These are phyloP conservation scores for Deakozyma indianensis DNA, from an alignment of 805 yeast species.

Conservation along the genomic window DNA sequence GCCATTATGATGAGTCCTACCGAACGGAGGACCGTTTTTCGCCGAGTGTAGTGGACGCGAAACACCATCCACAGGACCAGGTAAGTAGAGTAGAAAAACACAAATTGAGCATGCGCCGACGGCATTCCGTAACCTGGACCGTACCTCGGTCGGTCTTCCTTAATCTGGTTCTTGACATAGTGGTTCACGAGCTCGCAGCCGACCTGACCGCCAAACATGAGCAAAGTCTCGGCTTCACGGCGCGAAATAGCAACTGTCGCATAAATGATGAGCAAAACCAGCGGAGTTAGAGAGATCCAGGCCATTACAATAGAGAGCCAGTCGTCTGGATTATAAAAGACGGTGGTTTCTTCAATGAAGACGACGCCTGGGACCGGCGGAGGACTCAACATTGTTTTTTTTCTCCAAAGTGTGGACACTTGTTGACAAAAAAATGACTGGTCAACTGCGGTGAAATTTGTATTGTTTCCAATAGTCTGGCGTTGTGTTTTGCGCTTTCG, in stretches of 20 bases:
- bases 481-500: too few relatives aligned
- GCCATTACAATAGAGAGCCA: slow-evolving; percentile 47
- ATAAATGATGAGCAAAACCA: slow-evolving; percentile 61
- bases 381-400: slow-evolving; percentile 3
- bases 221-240: slow-evolving; percentile 72
- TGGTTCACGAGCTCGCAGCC: slow-evolving; percentile 61
- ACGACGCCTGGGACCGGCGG: neutral
- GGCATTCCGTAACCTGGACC: slow-evolving; percentile 84
- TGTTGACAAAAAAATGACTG: neutral
- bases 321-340: slow-evolving; percentile 60
- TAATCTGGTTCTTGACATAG: slow-evolving; percentile 44
- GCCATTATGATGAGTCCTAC: slow-evolving; percentile 14
- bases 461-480: too few relatives aligned
- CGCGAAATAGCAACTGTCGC: slow-evolving; percentile 72
- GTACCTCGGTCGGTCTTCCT: slow-evolving; percentile 56
- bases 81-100: slow-evolving; percentile 56
- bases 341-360: slow-evolving; percentile 83
- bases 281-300: slow-evolving; percentile 67
- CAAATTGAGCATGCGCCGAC: slow-evolving; percentile 89
- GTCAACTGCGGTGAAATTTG: too few relatives aligned
- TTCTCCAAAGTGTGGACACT: neutral
- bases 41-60: slow-evolving; percentile 8
- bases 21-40: slow-evolving; percentile 10
- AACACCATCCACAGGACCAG: slow-evolving; percentile 19
- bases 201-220: slow-evolving; percentile 78